Conservation (phyloP, 345 rosid species). For the Nasturtium officinale region DNA sequence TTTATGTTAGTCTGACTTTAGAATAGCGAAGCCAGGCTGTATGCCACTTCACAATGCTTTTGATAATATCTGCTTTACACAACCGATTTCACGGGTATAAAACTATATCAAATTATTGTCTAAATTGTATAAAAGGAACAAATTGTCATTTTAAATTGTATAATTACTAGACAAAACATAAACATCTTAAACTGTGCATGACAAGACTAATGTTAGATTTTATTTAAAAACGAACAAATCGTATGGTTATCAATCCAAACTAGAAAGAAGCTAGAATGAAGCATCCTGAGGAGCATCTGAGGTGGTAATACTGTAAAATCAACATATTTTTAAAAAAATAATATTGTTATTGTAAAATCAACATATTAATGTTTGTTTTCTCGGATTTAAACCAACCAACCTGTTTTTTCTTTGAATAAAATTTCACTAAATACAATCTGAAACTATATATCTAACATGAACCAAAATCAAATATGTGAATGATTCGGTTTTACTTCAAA, state of each 20-base stretch:
- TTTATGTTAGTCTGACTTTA: conserved; percentile 36
- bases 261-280: background rate
- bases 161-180: background rate
- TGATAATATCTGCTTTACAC: conserved; percentile 34
- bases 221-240: background rate
- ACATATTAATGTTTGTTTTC: too few species aligned
- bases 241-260: background rate
- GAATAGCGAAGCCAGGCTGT: conserved; percentile 41
- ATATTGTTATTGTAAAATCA: background rate
- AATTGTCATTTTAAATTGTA: conserved; percentile 1
- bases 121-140: background rate
- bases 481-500: background rate
- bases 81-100: conserved; percentile 14
- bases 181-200: background rate
- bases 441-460: background rate
- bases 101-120: conserved; percentile 22
- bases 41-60: conserved; percentile 28
- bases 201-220: background rate
- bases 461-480: background rate
- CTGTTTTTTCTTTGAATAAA: background rate
- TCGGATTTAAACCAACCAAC: background rate
- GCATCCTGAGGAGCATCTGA: background rate
- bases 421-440: background rate
- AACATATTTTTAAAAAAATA: too few species aligned
- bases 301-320: background rate